Conservation (phyloP, 129 eudicot genomes). For the Flaveria linearis region DNA sequence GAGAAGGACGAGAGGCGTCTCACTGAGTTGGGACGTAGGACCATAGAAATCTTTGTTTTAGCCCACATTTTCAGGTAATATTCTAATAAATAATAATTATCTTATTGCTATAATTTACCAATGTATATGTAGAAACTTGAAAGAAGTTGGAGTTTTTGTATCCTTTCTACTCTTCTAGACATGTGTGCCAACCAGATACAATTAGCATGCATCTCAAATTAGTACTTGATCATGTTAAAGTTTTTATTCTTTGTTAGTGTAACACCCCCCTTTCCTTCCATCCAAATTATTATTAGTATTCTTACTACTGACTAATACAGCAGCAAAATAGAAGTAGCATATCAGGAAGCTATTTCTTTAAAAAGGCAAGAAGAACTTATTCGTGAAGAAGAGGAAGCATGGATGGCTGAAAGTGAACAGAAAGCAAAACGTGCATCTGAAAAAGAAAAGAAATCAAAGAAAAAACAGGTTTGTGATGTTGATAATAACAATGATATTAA, state of each 20-base stretch:
- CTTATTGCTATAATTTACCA: neutral
- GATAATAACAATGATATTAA: neutral
- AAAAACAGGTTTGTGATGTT: conserved; percentile 70
- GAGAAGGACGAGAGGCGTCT: conserved; percentile 96
- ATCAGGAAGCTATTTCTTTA: conserved; percentile 96
- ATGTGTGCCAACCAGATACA: neutral
- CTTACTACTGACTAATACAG: conserved; percentile 28
- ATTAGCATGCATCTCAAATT: too few species aligned
- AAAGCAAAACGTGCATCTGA: conserved; percentile 74
- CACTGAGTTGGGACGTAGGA: conserved; percentile 92
- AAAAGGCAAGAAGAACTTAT: conserved; percentile 97
- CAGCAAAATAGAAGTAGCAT: conserved; percentile 95
- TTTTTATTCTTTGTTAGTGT: neutral
- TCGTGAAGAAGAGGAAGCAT: conserved; percentile 96
- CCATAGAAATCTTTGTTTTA: conserved; percentile 84
- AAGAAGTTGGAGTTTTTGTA: neutral
- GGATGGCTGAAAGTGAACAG: conserved; percentile 85
- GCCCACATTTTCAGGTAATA: conserved; percentile 87
- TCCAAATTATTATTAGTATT: neutral
- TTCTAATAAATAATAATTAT: neutral
- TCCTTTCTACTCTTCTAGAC: neutral
- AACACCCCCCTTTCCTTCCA: too few species aligned
- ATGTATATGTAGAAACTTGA: neutral
- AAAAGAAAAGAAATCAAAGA: conserved; percentile 86
- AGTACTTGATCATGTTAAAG: neutral